Percentiles rank a stretch among this genome's conserved stretches.
Evolutionary conservation across 208 protist species (phyloP).

Genomic region (Acanthamoeba divionensis): DNA sequence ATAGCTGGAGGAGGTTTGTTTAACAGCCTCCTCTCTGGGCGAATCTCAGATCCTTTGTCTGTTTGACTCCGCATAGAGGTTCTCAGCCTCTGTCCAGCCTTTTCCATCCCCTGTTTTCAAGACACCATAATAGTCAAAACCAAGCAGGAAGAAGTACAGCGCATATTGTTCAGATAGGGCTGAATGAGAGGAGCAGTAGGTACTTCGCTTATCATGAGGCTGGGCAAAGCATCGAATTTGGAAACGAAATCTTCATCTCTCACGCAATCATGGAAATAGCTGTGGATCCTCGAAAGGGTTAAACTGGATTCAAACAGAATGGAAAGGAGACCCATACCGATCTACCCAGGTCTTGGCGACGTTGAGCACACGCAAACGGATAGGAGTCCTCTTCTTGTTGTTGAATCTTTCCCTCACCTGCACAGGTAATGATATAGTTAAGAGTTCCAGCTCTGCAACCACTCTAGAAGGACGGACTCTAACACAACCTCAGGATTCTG

Average conservation of each 20-base stretch:
- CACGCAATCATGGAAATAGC: neutral
- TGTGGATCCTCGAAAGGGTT: too few species aligned
- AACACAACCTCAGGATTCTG: neutral
- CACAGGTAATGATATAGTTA: neutral
- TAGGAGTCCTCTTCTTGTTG: neutral
- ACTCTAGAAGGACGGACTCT: neutral
- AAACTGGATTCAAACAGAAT: too few species aligned
- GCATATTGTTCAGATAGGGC: too few species aligned
- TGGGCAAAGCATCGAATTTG: neutral
- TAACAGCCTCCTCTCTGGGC: too few species aligned
- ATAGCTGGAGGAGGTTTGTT: too few species aligned
- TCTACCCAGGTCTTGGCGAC: constrained; percentile 45
- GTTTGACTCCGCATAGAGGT: neutral
- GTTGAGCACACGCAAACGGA: constrained; percentile 43
- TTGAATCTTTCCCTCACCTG: neutral
- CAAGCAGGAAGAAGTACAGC: too few species aligned
- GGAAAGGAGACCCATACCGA: neutral
- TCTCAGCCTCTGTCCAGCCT: neutral
- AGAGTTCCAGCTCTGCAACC: too few species aligned
- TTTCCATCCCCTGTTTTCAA: neutral
- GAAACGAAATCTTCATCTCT: neutral
- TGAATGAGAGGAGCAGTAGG: too few species aligned
- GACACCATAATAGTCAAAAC: too few species aligned
- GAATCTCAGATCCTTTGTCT: too few species aligned
- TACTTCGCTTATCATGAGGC: too few species aligned